phyloP scores from a whole-genome alignment of 2,329 filamentous ascomycete species.

The Scleromitrula shiraiana region DNA sequence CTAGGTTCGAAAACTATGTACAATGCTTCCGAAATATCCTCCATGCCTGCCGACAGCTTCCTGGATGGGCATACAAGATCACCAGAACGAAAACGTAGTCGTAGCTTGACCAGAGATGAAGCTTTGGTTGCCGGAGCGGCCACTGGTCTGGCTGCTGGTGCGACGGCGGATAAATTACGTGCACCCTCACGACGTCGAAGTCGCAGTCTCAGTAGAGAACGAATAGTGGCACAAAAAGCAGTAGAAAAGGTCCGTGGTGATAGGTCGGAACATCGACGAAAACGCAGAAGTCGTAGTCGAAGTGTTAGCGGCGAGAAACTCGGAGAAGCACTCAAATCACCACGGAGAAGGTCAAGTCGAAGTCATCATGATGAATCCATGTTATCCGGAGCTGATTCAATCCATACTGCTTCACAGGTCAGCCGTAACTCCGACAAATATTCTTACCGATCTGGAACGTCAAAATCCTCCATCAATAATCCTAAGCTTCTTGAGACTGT shows the following conservation, averaged over 20 bases:
- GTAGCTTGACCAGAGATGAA: slow-evolving; percentile 26
- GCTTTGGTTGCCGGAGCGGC: slow-evolving; percentile 28
- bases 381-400: slow-evolving; percentile 45
- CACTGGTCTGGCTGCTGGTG: slow-evolving; percentile 34
- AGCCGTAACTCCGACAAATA: slow-evolving; percentile 49
- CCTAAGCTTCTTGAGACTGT: slow-evolving; percentile 64
- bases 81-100: slow-evolving; percentile 27
- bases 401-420: slow-evolving; percentile 41
- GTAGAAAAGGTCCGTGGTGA: slow-evolving; percentile 56
- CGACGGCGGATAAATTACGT: slow-evolving; percentile 42
- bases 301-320: slow-evolving; percentile 39
- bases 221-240: slow-evolving; percentile 56
- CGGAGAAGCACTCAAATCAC: slow-evolving; percentile 36
- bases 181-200: slow-evolving; percentile 50
- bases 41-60: slow-evolving; percentile 66
- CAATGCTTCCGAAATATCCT: slow-evolving; percentile 78
- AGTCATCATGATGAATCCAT: slow-evolving; percentile 42
- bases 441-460: slow-evolving; percentile 49
- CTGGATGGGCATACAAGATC: slow-evolving; percentile 41
- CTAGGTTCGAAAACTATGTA: slow-evolving; percentile 55
- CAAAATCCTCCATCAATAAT: slow-evolving; percentile 59
- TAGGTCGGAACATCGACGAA: slow-evolving; percentile 37
- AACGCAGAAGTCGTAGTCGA: slow-evolving; percentile 36
- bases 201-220: slow-evolving; percentile 57
- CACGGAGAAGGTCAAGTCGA: slow-evolving; percentile 41